Evolutionary conservation across 768 basidiomycete genomes (phyloP).

Genomic region (Gloeophyllum trabeum): DNA sequence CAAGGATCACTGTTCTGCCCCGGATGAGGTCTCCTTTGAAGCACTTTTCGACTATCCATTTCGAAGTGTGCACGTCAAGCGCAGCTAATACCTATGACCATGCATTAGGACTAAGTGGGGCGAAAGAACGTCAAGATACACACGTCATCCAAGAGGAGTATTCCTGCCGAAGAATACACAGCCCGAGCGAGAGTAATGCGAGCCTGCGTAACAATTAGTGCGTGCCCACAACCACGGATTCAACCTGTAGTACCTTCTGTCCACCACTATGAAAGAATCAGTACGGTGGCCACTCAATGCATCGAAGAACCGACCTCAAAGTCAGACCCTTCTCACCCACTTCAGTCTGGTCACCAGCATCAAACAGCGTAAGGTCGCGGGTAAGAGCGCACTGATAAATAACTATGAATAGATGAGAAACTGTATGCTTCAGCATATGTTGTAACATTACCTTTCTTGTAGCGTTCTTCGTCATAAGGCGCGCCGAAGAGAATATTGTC

Average conservation of each 20-base stretch:
- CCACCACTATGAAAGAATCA: constrained; percentile 19
- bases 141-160: constrained; percentile 28
- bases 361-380: constrained; percentile 20
- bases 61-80: constrained; percentile 43
- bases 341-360: constrained; percentile 23
- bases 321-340: constrained; percentile 34
- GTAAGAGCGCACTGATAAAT: constrained; percentile 23
- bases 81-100: constrained; percentile 32
- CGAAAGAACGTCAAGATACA: constrained; percentile 15
- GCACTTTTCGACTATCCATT: constrained; percentile 38
- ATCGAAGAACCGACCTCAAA: constrained; percentile 9
- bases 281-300: background rate
- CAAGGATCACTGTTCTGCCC: constrained; percentile 31
- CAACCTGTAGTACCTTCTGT: constrained; percentile 27
- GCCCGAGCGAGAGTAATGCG: constrained; percentile 27
- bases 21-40: constrained; percentile 27
- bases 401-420: constrained; percentile 11
- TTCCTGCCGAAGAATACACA: constrained; percentile 22
- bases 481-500: constrained; percentile 18
- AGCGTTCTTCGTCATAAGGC: constrained; percentile 16
- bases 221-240: constrained; percentile 12
- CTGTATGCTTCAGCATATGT: background rate
- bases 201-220: constrained; percentile 20
- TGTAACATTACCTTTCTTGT: constrained; percentile 10
- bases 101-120: background rate